Conservation (phyloP, 768 basidiomycete genomes). For the Lentinula lateritia region DNA sequence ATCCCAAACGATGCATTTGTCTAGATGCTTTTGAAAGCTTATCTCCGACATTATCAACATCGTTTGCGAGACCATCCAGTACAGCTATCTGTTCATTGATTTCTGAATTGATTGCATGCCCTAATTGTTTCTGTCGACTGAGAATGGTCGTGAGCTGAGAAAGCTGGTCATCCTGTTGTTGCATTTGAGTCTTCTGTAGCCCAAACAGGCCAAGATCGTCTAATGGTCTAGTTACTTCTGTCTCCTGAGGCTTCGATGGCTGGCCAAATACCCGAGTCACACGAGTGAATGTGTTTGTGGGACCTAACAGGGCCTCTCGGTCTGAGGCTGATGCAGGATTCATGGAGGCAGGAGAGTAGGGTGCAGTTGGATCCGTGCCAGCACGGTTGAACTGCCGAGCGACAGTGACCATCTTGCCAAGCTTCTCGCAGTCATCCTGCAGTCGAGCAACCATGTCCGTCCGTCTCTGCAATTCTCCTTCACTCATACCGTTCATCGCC, state of each 20-base stretch:
- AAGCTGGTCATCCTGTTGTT: conserved; percentile 82
- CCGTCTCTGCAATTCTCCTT: conserved; percentile 88
- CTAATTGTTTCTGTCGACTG: conserved; percentile 79
- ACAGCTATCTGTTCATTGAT: conserved; percentile 81
- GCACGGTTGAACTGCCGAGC: conserved; percentile 49
- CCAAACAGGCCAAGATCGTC: conserved; percentile 78
- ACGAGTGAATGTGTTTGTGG: conserved; percentile 29
- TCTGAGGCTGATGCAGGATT: conserved; percentile 49
- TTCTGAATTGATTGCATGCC: conserved; percentile 80
- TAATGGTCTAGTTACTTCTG: conserved; percentile 79
- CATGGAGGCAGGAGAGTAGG: conserved; percentile 24
- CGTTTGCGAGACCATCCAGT: conserved; percentile 70
- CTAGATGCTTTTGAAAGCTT: conserved; percentile 79
- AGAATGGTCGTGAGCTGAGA: conserved; percentile 76
- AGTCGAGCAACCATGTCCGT: conserved; percentile 85
- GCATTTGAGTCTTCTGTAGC: conserved; percentile 76
- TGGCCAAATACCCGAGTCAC: conserved; percentile 79
- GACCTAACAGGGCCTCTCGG: conserved; percentile 59
- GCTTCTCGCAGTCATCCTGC: conserved; percentile 87
- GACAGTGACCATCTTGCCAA: conserved; percentile 80
- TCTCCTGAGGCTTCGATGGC: conserved; percentile 61
- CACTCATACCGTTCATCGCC: conserved; percentile 67
- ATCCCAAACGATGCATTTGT: conserved; percentile 77
- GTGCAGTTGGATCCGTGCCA: conserved; percentile 14
- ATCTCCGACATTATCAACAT: conserved; percentile 72